phyloP scores from a whole-genome alignment of 2,329 filamentous ascomycete species.

The Fusarium denticulatum region DNA sequence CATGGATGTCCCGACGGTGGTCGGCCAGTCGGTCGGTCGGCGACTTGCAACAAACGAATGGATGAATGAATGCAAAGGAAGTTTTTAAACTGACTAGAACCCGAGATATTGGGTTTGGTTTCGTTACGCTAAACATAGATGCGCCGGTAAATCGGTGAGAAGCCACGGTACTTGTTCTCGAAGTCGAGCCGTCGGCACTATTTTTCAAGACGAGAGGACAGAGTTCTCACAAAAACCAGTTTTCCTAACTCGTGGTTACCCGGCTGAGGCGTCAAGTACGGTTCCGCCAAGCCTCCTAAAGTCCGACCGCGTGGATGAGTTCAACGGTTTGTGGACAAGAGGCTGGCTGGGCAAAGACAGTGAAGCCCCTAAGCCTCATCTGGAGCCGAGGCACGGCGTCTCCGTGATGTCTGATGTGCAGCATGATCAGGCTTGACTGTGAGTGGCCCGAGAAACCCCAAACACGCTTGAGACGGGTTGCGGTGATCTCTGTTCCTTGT shows the following conservation, averaged over 20 bases:
- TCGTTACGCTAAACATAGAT: conserved; percentile 6
- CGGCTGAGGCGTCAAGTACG: conserved; percentile 19
- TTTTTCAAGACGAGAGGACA: not conserved
- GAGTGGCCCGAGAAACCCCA: conserved; percentile 31
- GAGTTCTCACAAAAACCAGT: conserved; percentile 17
- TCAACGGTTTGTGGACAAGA: conserved; percentile 22
- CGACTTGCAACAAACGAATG: not conserved
- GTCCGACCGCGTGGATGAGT: conserved; percentile 29
- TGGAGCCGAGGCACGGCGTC: conserved; percentile 40
- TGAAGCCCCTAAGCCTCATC: conserved; percentile 18
- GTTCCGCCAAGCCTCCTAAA: conserved; percentile 17
- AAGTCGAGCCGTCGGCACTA: conserved; percentile 4
- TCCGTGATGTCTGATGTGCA: conserved; percentile 28
- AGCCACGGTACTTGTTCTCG: conserved; percentile 3
- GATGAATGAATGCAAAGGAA: not conserved
- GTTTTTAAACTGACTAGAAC: not conserved
- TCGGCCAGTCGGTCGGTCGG: not conserved
- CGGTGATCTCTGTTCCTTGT: conserved; percentile 26
- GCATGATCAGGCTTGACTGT: conserved; percentile 4
- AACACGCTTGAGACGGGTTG: conserved; percentile 41
- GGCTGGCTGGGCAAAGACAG: not conserved
- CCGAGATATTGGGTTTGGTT: conserved; percentile 18
- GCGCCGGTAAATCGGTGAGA: conserved; percentile 9
- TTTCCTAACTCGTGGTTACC: conserved; percentile 22
- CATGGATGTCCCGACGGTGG: not conserved